Evolutionary conservation across 2,329 filamentous ascomycete species (phyloP).

Genomic region (Ascomycota sp.): DNA sequence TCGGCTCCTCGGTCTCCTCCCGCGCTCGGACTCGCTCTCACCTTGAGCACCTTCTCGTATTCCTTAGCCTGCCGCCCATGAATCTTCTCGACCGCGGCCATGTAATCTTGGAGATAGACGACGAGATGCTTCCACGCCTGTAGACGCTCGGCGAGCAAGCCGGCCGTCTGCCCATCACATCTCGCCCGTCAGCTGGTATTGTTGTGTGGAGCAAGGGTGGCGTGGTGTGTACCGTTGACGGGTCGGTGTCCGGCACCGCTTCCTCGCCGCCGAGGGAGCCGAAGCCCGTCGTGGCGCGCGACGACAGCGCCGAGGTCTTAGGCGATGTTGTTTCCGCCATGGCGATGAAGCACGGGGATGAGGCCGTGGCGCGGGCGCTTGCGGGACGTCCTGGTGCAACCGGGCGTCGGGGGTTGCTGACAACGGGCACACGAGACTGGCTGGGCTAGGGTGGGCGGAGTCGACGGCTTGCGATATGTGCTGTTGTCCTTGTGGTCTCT

Average conservation of each 20-base stretch:
- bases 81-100: constrained; percentile 66
- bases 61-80: constrained; percentile 77
- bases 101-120: constrained; percentile 78
- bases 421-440: too few relatives aligned
- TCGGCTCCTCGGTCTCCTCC: neutral
- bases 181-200: neutral
- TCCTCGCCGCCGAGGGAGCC: constrained; percentile 26
- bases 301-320: constrained; percentile 15
- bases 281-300: constrained; percentile 24
- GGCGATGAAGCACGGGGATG: too few relatives aligned
- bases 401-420: too few relatives aligned
- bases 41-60: constrained; percentile 87
- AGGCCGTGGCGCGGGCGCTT: too few relatives aligned
- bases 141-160: constrained; percentile 66
- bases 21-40: constrained; percentile 2
- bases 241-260: constrained; percentile 36
- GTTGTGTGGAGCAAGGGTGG: neutral
- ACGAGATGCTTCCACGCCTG: constrained; percentile 94
- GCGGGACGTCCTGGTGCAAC: too few relatives aligned
- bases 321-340: constrained; percentile 12
- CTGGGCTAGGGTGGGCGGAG: too few relatives aligned
- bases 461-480: too few relatives aligned
- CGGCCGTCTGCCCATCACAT: constrained; percentile 36
- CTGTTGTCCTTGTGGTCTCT: too few relatives aligned
- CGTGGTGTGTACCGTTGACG: constrained; percentile 28